Evolutionary conservation across 1,139 yeast genomes (phyloP), one percentile per base, ranked within the genome.

Genomic region (Pichia sp.): DNA sequence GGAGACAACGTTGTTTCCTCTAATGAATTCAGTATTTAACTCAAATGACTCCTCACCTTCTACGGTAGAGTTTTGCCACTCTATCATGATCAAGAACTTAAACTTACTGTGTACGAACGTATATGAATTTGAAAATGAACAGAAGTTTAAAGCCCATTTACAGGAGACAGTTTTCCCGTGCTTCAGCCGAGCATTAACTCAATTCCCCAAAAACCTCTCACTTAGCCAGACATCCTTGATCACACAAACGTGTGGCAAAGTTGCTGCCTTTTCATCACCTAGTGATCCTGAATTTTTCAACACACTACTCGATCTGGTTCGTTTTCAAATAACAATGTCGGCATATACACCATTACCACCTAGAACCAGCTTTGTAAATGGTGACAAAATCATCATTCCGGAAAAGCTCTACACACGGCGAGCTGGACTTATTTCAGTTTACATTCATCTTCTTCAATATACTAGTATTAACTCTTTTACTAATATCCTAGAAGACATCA

Each of bases 61-160:
- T 6, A 43, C 33, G 4, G 68, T 83, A 5, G 95, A 87, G 64
- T 81, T 86, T 0, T 76, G 85, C 1, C 95, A 87, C 64, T 83
- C 91, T 0, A 87, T 85, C 0, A 71, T 85, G 60, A 71, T 87
- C 78, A 50, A 78, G 75, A 45, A 47, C 34, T 47, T 56, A 8
- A 36, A 49, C 27, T 27, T 27, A 1, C 7, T 42, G 1, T 27
- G 33, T n/a, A 33, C 29, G 16, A 24, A 9, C 17, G 7, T 7
- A 8, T 8, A 10, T 20, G 17, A 38, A 9, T 29, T 24, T 48
- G 20, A 36, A 24, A 12, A 16, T 24, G 34, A 24, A 20, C 7
- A 47, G 1, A 50, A 50, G 10, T 14, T 7, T 2, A 38, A 31
- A 16, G 60, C 77, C 57, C 56, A 58, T 27, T 38, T 64, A 3